Conservation (phyloP, 352 stramenopile genomes). For the Pythium monospermum region DNA sequence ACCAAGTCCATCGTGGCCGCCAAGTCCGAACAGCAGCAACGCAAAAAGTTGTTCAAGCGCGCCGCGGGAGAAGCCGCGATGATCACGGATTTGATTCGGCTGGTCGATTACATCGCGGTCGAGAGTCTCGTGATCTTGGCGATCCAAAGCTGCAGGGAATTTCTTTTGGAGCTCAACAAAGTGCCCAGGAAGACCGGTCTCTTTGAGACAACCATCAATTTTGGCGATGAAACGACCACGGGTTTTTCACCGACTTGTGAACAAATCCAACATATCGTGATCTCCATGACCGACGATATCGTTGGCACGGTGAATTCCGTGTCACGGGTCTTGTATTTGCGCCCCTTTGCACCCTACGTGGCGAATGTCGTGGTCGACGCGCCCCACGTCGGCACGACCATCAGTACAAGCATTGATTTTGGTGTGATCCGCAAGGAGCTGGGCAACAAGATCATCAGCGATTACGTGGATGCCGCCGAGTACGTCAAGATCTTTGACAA, state of each 20-base stretch:
- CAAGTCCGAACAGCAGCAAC: conserved; percentile 87
- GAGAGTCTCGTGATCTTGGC: conserved; percentile 88
- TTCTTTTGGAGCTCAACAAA: conserved; percentile 89
- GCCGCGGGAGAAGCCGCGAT: conserved; percentile 85
- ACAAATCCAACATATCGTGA: conserved; percentile 87
- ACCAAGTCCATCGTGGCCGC: conserved; percentile 91
- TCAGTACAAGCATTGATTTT: conserved; percentile 70
- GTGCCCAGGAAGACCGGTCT: conserved; percentile 84
- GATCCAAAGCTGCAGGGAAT: conserved; percentile 76
- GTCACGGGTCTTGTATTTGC: conserved; percentile 85
- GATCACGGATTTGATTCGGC: conserved; percentile 91
- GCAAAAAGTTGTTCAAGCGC: conserved; percentile 73
- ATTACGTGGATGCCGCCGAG: conserved; percentile 85
- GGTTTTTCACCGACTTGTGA: conserved; percentile 85
- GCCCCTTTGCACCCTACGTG: conserved; percentile 79
- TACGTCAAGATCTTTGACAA: conserved; percentile 92
- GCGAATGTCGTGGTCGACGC: conserved; percentile 61
- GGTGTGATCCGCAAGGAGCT: conserved; percentile 68
- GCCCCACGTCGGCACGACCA: conserved; percentile 71
- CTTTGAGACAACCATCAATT: conserved; percentile 92
- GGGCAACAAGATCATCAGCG: conserved; percentile 76
- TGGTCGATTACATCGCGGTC: conserved; percentile 91
- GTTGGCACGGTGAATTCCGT: conserved; percentile 87
- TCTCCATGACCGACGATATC: conserved; percentile 86
- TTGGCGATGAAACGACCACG: conserved; percentile 64